Evolutionary conservation across 2,329 filamentous ascomycete genomes (phyloP).

Genomic region (Phialophora tarda): DNA sequence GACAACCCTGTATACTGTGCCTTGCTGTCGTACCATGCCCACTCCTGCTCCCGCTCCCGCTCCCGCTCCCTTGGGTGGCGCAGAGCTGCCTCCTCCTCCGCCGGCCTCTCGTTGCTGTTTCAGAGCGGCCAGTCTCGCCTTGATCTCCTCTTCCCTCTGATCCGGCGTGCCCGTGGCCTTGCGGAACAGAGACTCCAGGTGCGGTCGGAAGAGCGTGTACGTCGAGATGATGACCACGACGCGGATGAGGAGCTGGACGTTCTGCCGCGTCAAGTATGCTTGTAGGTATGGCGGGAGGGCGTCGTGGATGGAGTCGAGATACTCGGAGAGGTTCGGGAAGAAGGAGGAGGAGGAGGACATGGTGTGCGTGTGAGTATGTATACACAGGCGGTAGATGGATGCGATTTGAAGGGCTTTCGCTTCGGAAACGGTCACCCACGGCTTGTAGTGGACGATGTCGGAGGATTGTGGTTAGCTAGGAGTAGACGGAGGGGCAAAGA

Average conservation of each 20-base stretch:
- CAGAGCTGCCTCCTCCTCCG: background rate
- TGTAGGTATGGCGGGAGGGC: conserved; percentile 18
- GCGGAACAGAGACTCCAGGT: conserved; percentile 31
- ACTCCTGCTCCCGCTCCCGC: background rate
- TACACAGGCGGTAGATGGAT: background rate
- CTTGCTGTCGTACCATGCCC: conserved; percentile 9
- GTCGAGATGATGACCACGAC: conserved; percentile 31
- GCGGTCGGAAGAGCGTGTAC: conserved; percentile 37
- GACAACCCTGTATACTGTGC: conserved; percentile 10
- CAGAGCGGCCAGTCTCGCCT: conserved; percentile 26
- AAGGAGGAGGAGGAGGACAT: conserved; percentile 11
- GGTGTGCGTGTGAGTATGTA: background rate
- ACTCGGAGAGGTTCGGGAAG: conserved; percentile 9
- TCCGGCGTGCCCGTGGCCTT: conserved; percentile 28
- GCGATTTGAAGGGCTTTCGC: no score
- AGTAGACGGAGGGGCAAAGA: no score
- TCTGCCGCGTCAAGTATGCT: conserved; percentile 28
- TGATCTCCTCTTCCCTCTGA: conserved; percentile 27
- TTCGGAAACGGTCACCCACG: no score
- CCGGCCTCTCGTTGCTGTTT: conserved; percentile 9
- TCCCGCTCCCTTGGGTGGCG: background rate
- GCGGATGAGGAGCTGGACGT: conserved; percentile 30
- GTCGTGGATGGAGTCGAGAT: background rate
- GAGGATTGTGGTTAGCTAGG: no score
- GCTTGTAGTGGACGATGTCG: no score